Evolutionary conservation across 2,329 filamentous ascomycete species (phyloP).

Genomic region (Zalaria obscura): DNA sequence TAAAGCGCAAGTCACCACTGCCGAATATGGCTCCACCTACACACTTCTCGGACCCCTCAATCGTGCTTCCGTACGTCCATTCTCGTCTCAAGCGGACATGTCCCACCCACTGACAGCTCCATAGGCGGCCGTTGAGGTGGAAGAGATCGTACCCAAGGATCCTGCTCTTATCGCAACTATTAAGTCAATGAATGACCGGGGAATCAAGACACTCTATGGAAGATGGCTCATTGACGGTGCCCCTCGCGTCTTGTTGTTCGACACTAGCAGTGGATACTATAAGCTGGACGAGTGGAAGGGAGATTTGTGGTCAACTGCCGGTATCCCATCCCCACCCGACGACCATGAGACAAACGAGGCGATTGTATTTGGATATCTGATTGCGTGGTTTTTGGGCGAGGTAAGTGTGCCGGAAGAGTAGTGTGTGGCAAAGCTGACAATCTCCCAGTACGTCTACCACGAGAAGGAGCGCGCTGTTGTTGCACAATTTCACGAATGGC

Average conservation of each 20-base stretch:
- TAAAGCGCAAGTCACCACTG: slow-evolving; percentile 92
- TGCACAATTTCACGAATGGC: slow-evolving; percentile 98
- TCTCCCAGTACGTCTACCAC: slow-evolving; percentile 69
- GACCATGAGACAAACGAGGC: slow-evolving; percentile 96
- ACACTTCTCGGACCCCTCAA: slow-evolving; percentile 92
- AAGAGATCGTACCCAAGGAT: slow-evolving; percentile 74
- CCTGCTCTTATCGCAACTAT: slow-evolving; percentile 72
- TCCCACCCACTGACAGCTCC: slow-evolving; percentile 11
- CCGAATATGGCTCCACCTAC: slow-evolving; percentile 96
- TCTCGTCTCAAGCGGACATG: slow-evolving; percentile 2
- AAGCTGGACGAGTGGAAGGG: slow-evolving; percentile 94
- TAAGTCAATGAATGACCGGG: slow-evolving; percentile 81
- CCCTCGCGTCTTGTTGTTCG: slow-evolving; percentile 82
- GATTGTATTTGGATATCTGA: slow-evolving; percentile 92
- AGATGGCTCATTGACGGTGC: slow-evolving; percentile 97
- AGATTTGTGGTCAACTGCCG: slow-evolving; percentile 83
- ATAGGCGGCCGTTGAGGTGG: slow-evolving; percentile 92
- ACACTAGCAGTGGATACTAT: slow-evolving; percentile 83
- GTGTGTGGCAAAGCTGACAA: slow-evolving; percentile 8
- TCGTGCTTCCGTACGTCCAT: slow-evolving; percentile 58
- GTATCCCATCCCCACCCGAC: slow-evolving; percentile 81
- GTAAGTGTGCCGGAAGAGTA: slow-evolving; percentile 29
- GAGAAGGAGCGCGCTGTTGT: slow-evolving; percentile 87
- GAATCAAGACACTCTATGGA: slow-evolving; percentile 81
- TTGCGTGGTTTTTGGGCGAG: slow-evolving; percentile 97